phyloP scores from a whole-genome alignment of 116 monocot genomes.

The Dioscorea cayenensis region DNA sequence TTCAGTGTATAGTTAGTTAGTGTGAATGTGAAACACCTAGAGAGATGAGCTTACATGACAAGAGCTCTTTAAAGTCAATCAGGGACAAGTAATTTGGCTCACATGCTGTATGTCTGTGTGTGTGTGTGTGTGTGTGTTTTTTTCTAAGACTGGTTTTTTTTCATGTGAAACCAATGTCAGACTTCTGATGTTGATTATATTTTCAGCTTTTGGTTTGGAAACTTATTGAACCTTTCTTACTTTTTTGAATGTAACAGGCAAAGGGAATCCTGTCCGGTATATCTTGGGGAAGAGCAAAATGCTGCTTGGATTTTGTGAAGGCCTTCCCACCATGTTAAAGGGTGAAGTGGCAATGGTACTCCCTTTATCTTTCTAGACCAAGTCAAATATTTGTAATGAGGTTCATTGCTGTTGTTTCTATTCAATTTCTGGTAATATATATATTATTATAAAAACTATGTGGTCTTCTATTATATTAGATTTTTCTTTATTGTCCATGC shows the following conservation, averaged over 20 bases:
- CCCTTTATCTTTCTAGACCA: constrained; percentile 5
- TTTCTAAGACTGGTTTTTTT: background rate
- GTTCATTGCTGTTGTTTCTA: background rate
- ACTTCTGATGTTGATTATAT: background rate
- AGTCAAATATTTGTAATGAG: background rate
- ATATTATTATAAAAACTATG: no score
- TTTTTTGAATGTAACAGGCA: background rate
- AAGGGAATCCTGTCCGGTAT: constrained; percentile 1
- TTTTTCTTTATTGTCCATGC: no score
- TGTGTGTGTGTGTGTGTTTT: no score
- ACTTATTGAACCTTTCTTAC: background rate
- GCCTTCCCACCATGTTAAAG: constrained; percentile 83
- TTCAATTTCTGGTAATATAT: background rate
- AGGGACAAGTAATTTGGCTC: no score
- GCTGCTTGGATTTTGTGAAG: constrained; percentile 85
- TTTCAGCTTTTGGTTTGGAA: background rate
- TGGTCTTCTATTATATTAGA: no score
- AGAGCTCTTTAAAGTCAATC: no score
- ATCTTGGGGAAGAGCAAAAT: constrained; percentile 90
- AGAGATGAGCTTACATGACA: no score
- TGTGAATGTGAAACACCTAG: no score
- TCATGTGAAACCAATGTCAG: background rate
- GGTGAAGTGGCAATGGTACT: constrained; percentile 92
- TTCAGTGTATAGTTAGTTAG: no score
- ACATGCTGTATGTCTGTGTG: no score